phyloP scores from a whole-genome alignment of 2,329 filamentous ascomycete species.

The Aspergillus sp. region DNA sequence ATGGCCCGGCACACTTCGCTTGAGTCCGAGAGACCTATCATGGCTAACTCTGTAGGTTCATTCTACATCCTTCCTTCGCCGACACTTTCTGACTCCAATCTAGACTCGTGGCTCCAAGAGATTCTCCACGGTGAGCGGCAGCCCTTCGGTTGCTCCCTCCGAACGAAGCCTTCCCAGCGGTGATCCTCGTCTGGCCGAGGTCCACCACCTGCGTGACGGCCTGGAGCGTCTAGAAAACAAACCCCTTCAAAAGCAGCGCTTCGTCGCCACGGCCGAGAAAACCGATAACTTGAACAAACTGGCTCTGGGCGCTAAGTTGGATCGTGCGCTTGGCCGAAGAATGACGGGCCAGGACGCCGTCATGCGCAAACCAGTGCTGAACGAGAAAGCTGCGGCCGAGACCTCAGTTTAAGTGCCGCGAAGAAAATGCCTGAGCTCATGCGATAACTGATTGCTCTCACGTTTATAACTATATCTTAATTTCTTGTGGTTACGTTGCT shows the following conservation, averaged over 20 bases:
- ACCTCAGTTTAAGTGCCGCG: background rate
- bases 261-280: conserved; percentile 73
- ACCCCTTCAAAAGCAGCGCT: conserved; percentile 75
- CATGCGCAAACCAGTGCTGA: conserved; percentile 61
- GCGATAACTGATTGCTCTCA: too few species aligned
- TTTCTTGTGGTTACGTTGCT: background rate
- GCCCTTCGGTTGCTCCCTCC: conserved; percentile 42
- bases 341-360: conserved; percentile 83
- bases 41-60: conserved; percentile 47
- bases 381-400: conserved; percentile 31
- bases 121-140: conserved; percentile 49
- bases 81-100: conserved; percentile 4
- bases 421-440: background rate
- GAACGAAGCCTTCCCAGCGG: conserved; percentile 37
- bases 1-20: conserved; percentile 42
- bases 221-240: conserved; percentile 88
- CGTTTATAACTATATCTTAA: background rate
- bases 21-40: conserved; percentile 53
- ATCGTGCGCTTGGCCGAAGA: conserved; percentile 76
- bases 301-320: conserved; percentile 83
- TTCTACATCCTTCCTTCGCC: background rate
- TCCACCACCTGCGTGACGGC: conserved; percentile 72
- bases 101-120: conserved; percentile 49
- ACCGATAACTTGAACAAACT: conserved; percentile 77
- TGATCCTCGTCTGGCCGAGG: conserved; percentile 55